These are phyloP conservation scores for Plectranthus barbatus DNA, from an alignment of 257 asterid species.

Conservation along the genomic window DNA sequence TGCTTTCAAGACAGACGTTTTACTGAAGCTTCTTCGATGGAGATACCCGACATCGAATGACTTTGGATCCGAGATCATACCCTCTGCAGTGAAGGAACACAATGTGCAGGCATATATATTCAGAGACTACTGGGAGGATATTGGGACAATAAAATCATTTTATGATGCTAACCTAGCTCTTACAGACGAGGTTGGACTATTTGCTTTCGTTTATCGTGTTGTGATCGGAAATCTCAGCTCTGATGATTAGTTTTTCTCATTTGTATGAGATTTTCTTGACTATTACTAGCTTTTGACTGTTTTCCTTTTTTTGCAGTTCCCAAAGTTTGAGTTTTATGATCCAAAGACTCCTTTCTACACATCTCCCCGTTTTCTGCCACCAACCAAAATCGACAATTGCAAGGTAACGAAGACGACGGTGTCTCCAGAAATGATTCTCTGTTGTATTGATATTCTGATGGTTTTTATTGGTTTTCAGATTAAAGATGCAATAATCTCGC, in stretches of 20 bases:
- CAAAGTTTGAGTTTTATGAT: slow-evolving; percentile 81
- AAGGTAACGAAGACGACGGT: slow-evolving; percentile 30
- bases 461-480: slow-evolving; percentile 36
- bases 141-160: slow-evolving; percentile 79
- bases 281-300: background rate
- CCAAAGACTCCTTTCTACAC: slow-evolving; percentile 92
- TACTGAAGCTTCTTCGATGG: slow-evolving; percentile 63
- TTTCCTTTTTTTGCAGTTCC: slow-evolving; percentile 37
- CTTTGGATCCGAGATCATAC: slow-evolving; percentile 92
- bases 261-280: background rate
- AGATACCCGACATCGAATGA: slow-evolving; percentile 77
- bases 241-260: background rate
- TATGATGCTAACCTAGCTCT: slow-evolving; percentile 89
- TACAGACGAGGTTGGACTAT: slow-evolving; percentile 50
- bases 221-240: background rate
- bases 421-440: background rate
- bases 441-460: background rate
- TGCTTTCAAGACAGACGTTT: slow-evolving; percentile 65
- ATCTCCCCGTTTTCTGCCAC: slow-evolving; percentile 93
- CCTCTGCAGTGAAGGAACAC: slow-evolving; percentile 64
- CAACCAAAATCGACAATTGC: slow-evolving; percentile 82
- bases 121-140: slow-evolving; percentile 98
- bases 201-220: background rate
- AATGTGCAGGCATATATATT: slow-evolving; percentile 83
- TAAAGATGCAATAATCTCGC: slow-evolving; percentile 87